Conservation (phyloP, 1,139 yeast genomes). For the Yamadazyma siamensis region DNA sequence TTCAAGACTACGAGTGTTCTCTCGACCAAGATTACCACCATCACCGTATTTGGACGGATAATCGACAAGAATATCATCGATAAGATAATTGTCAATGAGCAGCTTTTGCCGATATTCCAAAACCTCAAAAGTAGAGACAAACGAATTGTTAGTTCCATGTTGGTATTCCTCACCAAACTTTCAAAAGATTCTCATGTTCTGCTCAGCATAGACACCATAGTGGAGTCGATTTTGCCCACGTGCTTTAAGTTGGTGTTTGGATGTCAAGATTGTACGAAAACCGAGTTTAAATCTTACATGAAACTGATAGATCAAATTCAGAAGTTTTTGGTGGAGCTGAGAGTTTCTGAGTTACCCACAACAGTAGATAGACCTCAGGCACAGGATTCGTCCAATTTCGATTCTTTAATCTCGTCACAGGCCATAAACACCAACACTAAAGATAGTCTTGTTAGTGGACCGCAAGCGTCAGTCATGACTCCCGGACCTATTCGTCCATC, state of each 20-base stretch:
- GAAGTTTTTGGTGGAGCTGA: constrained; percentile 24
- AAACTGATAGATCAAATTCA: constrained; percentile 27
- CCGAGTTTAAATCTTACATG: constrained; percentile 34
- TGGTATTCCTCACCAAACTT: constrained; percentile 49
- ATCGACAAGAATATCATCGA: constrained; percentile 63
- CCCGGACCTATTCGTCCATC: constrained; percentile 10
- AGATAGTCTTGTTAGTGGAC: constrained; percentile 23
- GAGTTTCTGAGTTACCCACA: constrained; percentile 24
- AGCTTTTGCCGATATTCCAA: constrained; percentile 69
- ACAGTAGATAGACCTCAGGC: constrained; percentile 9
- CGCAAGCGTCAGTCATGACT: constrained; percentile 17
- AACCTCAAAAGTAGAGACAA: constrained; percentile 77
- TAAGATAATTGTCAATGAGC: constrained; percentile 68
- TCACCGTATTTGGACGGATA: constrained; percentile 60
- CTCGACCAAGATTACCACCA: constrained; percentile 69
- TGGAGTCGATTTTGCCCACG: constrained; percentile 39
- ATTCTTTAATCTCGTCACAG: constrained; percentile 32
- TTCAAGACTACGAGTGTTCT: constrained; percentile 82
- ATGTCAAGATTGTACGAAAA: constrained; percentile 37
- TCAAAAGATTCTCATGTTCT: constrained; percentile 35
- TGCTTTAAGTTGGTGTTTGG: constrained; percentile 38
- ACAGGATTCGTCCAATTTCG: constrained; percentile 18
- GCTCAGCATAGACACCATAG: constrained; percentile 33
- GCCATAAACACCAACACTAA: constrained; percentile 26
- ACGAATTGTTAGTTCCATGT: constrained; percentile 54